phyloP scores from a whole-genome alignment of 805 yeast genomes.

The Hanseniaspora clermontiae region DNA sequence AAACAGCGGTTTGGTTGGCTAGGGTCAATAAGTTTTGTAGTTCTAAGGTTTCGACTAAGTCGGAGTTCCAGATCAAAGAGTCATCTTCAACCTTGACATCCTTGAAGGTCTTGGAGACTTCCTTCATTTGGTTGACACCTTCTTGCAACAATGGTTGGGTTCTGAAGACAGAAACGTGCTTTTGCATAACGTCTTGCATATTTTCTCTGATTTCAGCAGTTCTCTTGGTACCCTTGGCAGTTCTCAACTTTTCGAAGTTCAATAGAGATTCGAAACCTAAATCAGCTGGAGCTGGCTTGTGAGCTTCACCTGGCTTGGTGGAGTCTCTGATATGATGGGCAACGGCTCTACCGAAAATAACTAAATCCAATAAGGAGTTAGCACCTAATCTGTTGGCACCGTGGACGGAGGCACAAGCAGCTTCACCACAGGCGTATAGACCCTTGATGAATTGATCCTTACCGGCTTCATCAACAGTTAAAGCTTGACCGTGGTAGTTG shows the following conservation, averaged over 20 bases:
- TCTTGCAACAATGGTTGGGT: constrained; percentile 80
- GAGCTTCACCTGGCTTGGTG: constrained; percentile 80
- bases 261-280: constrained; percentile 82
- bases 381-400: constrained; percentile 99
- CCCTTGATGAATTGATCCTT: constrained; percentile 88
- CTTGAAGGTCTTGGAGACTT: constrained; percentile 59
- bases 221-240: constrained; percentile 63
- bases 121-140: constrained; percentile 70
- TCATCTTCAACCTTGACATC: constrained; percentile 84
- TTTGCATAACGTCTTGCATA: constrained; percentile 95
- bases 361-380: constrained; percentile 88
- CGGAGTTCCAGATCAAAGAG: constrained; percentile 98
- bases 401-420: constrained; percentile 97
- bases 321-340: constrained; percentile 80
- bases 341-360: constrained; percentile 97
- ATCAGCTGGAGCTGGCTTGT: constrained; percentile 68
- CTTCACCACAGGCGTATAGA: constrained; percentile 94
- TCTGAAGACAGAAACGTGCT: constrained; percentile 93
- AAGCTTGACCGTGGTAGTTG: constrained; percentile 89
- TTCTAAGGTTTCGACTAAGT: constrained; percentile 89
- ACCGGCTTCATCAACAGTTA: constrained; percentile 72
- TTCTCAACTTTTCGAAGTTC: constrained; percentile 79
- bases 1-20: constrained; percentile 87
- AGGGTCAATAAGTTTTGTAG: constrained; percentile 92
- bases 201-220: constrained; percentile 82